Conservation (phyloP, 306 rosid species). For the Vicia sativa region DNA sequence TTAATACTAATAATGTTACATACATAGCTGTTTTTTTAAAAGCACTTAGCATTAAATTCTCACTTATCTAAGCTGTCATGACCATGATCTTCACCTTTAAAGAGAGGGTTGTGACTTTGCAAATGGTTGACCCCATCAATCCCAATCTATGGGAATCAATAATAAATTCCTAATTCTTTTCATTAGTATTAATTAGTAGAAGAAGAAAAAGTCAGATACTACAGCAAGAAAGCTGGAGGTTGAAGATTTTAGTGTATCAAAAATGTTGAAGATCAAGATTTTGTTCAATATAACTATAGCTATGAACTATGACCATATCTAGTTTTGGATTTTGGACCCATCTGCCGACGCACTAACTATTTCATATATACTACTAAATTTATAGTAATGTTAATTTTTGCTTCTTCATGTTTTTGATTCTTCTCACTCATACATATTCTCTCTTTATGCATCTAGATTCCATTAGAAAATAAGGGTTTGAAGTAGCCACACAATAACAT, state of each 20-base stretch:
- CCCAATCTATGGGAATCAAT: slow-evolving; percentile 33
- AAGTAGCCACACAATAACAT: no score
- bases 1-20: not conserved
- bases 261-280: slow-evolving; percentile 27
- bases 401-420: not conserved
- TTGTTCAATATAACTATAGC: slow-evolving; percentile 20
- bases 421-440: not conserved
- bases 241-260: slow-evolving; percentile 23
- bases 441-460: not conserved
- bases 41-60: slow-evolving; percentile 3
- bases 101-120: no score
- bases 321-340: slow-evolving; percentile 25
- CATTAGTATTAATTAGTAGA: not conserved
- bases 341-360: slow-evolving; percentile 13
- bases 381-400: no score
- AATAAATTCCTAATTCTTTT: slow-evolving; percentile 1
- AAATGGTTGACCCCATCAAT: slow-evolving; percentile 41
- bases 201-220: slow-evolving; percentile 22
- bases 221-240: slow-evolving; percentile 33
- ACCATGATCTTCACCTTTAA: slow-evolving; percentile 27
- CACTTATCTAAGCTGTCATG: slow-evolving; percentile 43
- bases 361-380: not conserved
- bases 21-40: not conserved
- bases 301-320: slow-evolving; percentile 13
- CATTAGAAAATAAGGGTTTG: not conserved